Conservation (phyloP, 2,329 filamentous ascomycete species). For the Penicillium sp. region DNA sequence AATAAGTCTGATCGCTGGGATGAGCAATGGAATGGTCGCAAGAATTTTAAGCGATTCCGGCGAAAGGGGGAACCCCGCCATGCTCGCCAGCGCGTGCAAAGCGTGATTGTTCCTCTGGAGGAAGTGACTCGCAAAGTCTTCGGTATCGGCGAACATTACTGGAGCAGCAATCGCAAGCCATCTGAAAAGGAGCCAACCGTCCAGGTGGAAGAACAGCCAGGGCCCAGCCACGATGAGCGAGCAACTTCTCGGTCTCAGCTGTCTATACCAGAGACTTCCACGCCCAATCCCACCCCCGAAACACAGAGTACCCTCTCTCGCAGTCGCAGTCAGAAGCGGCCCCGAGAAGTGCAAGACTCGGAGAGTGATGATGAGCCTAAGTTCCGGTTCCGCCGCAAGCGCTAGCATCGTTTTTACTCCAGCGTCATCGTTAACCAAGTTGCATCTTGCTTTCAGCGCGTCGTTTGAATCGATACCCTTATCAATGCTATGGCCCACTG, state of each 20-base stretch:
- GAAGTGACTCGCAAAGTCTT: constrained; percentile 73
- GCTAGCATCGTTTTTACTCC: constrained; percentile 20
- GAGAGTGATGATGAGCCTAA: constrained; percentile 63
- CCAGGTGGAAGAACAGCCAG: constrained; percentile 24
- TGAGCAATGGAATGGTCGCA: constrained; percentile 86
- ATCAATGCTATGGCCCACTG: neutral
- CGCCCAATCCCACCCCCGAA: constrained; percentile 25
- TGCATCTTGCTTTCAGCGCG: constrained; percentile 11
- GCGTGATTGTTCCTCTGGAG: constrained; percentile 71
- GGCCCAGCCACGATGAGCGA: constrained; percentile 1
- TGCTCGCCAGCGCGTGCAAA: constrained; percentile 50
- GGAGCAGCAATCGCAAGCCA: constrained; percentile 53
- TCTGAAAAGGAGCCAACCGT: constrained; percentile 26
- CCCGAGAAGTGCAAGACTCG: constrained; percentile 48
- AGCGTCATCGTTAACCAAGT: neutral
- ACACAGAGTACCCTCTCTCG: constrained; percentile 18
- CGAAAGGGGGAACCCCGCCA: constrained; percentile 38
- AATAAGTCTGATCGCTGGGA: constrained; percentile 73
- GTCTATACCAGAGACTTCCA: constrained; percentile 14
- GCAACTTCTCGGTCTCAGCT: constrained; percentile 15
- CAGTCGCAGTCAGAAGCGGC: constrained; percentile 36
- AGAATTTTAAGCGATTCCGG: constrained; percentile 91
- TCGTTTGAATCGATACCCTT: constrained; percentile 20
- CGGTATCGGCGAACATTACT: constrained; percentile 77
- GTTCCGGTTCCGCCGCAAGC: constrained; percentile 58